Evolutionary conservation across 2,329 filamentous ascomycete genomes (phyloP), one percentile per base, ranked within the genome.

Genomic region (Colletotrichum eleusines): DNA sequence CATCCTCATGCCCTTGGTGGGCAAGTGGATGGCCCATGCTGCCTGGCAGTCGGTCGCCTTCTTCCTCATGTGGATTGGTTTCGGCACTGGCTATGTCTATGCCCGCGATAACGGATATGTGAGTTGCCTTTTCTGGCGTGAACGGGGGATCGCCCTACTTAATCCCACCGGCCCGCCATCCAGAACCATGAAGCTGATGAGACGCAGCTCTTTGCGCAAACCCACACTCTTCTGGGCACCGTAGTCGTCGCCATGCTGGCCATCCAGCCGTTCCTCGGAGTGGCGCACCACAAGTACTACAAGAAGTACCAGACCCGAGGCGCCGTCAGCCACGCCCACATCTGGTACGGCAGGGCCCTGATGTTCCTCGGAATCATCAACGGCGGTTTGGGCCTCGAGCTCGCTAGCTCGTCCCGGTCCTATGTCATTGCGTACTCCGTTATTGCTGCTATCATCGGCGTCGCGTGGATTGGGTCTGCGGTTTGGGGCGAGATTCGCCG

Each of bases 281-380:
- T 82, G 66, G 66, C 88, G 46, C 90, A 92, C 76, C 90, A 92
- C 77, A 74, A 76, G 40, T 78, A 87, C 75, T 91, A 83, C 77
- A 74, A 83, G 66, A 83, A 83, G 76, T 77, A 85, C 64, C 79
- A 83, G 63, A 54, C 75, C 33, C 87, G 89, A 44, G 85, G 85
- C 8, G 20, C 81, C 50, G 76, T 90, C 72, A 89, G 87, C 73
- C 79, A 90, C 73, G 76, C 81, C 1, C 90, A 92, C 76, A 86
- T 90, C 74, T 91, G 88, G 88, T 89, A 85, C 75, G 90, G 90
- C 16, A 85, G 90, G 23, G 74, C 81, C 1, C 77, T 91, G 53
- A 87, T 92, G 73, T 66, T 87, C 23, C 76, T 91, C 3, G 90
- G 88, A 33, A 82, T 91, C 54, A 77, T 91, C 74, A 92, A 92